Evolutionary conservation across 805 yeast species (phyloP).

Genomic region (Sugiyamaella marilandica): DNA sequence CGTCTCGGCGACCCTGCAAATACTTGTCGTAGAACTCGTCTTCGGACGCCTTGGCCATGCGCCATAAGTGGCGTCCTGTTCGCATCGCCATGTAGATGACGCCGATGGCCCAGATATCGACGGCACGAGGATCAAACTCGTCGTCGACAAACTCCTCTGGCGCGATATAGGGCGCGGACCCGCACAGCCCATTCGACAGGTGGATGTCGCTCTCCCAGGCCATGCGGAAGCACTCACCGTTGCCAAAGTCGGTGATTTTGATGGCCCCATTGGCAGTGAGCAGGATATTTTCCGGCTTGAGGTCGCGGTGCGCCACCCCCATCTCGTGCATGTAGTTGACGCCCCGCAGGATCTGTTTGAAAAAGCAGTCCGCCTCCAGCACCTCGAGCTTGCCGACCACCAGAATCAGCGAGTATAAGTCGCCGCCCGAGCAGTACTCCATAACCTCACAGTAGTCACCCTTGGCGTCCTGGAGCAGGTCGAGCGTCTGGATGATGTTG

Average conservation of each 20-base stretch:
- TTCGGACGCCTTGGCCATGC: slow-evolving; percentile 59
- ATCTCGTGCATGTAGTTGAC: slow-evolving; percentile 77
- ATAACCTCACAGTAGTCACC: slow-evolving; percentile 78
- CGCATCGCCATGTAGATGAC: slow-evolving; percentile 72
- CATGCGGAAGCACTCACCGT: slow-evolving; percentile 81
- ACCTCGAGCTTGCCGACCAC: slow-evolving; percentile 50
- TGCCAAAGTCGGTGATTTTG: slow-evolving; percentile 81
- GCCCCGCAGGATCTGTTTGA: slow-evolving; percentile 80
- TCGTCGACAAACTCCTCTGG: slow-evolving; percentile 70
- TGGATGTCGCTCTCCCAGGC: slow-evolving; percentile 77
- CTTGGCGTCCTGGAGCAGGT: slow-evolving; percentile 65
- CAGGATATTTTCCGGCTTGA: slow-evolving; percentile 83
- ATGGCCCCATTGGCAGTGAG: slow-evolving; percentile 59
- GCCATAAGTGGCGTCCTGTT: slow-evolving; percentile 91
- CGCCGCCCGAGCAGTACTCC: slow-evolving; percentile 93
- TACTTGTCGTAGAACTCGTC: slow-evolving; percentile 79
- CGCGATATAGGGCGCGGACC: slow-evolving; percentile 85
- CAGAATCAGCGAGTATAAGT: slow-evolving; percentile 57
- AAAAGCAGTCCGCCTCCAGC: slow-evolving; percentile 78
- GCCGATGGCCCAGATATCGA: slow-evolving; percentile 87
- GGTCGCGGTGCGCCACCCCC: slow-evolving; percentile 90
- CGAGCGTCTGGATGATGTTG: slow-evolving; percentile 72
- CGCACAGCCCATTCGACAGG: slow-evolving; percentile 63
- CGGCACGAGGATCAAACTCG: slow-evolving; percentile 66
- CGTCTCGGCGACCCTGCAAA: slow-evolving; percentile 68